A percentile compares a stretch with the other conserved stretches of the same genome.
phyloP scores from a whole-genome alignment of 129 eudicot species.

The Kitagawia praeruptora region DNA sequence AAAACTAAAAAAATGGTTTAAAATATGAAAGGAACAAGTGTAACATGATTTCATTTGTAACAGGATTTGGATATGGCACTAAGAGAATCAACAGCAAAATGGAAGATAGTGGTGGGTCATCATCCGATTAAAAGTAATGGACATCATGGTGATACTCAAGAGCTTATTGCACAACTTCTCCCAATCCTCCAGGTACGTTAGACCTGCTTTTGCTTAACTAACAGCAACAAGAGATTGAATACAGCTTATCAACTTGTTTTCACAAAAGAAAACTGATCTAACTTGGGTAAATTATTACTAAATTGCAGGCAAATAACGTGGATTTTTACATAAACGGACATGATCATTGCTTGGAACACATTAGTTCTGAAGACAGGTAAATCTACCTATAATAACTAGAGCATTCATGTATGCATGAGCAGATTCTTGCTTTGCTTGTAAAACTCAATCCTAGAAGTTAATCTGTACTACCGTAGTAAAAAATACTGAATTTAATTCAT shows the following conservation, averaged over 20 bases:
- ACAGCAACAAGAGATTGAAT: neutral
- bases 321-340: conserved; percentile 89
- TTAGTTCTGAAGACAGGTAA: conserved; percentile 57
- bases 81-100: conserved; percentile 62
- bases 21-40: neutral
- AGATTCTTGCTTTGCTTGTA: neutral
- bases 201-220: neutral
- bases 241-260: neutral
- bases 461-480: neutral
- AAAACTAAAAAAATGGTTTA: neutral
- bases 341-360: conserved; percentile 86
- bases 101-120: conserved; percentile 89
- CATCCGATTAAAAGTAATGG: conserved; percentile 71
- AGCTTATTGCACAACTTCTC: conserved; percentile 56
- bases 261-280: neutral
- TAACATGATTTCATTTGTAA: neutral
- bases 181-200: conserved; percentile 61
- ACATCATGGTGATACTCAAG: conserved; percentile 57
- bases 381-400: neutral
- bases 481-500: neutral
- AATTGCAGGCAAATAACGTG: conserved; percentile 57
- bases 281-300: neutral
- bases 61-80: conserved; percentile 67
- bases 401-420: neutral
- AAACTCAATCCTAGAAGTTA: neutral